Conservation (phyloP, 495 filamentous ascomycete genomes). For the Cetradonia linearis region DNA sequence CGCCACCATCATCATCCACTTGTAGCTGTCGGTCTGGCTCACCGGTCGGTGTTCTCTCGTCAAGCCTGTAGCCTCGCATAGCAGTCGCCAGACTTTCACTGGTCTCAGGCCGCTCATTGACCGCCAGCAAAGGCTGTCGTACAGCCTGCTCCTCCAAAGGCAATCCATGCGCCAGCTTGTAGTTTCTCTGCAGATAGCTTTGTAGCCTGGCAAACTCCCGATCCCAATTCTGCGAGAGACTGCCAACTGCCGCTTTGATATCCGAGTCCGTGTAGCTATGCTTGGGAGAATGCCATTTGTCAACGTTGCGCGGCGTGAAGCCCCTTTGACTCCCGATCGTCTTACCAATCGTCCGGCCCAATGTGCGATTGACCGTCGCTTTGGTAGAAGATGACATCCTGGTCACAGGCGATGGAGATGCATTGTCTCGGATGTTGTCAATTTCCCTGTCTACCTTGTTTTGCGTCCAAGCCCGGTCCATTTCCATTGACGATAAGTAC, state of each 20-base stretch:
- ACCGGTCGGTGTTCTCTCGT: conserved; percentile 23
- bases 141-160: conserved; percentile 22
- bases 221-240: conserved; percentile 54
- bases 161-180: conserved; percentile 43
- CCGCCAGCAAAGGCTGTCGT: neutral
- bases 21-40: conserved; percentile 23
- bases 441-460: conserved; percentile 52
- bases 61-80: conserved; percentile 14
- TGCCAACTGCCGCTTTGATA: conserved; percentile 42
- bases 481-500: conserved; percentile 55
- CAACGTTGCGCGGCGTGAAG: conserved; percentile 21
- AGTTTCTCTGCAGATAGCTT: conserved; percentile 53
- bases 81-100: conserved; percentile 17
- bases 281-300: conserved; percentile 18
- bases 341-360: conserved; percentile 25
- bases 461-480: conserved; percentile 50
- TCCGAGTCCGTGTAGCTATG: conserved; percentile 38
- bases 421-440: conserved; percentile 36
- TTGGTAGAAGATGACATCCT: conserved; percentile 21
- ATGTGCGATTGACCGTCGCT: conserved; percentile 24
- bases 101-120: conserved; percentile 14
- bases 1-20: conserved; percentile 1
- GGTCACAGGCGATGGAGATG: conserved; percentile 9
- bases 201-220: conserved; percentile 45
- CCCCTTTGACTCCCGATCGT: conserved; percentile 32